A percentile compares a stretch with the other conserved stretches of the same genome.
These are phyloP conservation scores for Coniella vitis DNA, from an alignment of 2,329 filamentous ascomycete genomes.

Conservation along the genomic window DNA sequence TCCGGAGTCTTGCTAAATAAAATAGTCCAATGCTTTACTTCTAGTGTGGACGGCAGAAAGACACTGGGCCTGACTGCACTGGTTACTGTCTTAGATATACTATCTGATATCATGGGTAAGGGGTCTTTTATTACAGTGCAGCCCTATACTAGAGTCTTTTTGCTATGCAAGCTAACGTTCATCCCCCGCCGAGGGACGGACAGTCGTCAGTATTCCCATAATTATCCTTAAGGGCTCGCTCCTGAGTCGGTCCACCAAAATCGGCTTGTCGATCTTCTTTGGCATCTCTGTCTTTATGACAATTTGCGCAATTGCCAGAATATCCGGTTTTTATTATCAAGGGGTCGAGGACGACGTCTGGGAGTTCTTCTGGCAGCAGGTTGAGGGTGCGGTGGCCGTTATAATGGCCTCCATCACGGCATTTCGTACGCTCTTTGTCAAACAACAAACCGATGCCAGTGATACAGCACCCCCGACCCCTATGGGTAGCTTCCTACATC, in stretches of 20 bases:
- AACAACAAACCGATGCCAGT: slow-evolving; percentile 6
- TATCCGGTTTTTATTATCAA: slow-evolving; percentile 5
- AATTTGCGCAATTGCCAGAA: slow-evolving; percentile 15
- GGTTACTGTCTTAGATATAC: slow-evolving; percentile 18
- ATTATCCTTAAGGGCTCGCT: slow-evolving; percentile 18
- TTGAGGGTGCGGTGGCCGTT: slow-evolving; percentile 18
- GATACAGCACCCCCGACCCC: slow-evolving; percentile 3
- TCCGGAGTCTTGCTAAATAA: not conserved
- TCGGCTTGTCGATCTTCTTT: slow-evolving; percentile 18
- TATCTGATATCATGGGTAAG: slow-evolving; percentile 18
- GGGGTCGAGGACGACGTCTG: slow-evolving; percentile 17
- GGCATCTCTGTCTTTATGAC: slow-evolving; percentile 20
- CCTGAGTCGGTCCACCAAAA: slow-evolving; percentile 14
- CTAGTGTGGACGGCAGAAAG: slow-evolving; percentile 12
- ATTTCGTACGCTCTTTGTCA: slow-evolving; percentile 19
- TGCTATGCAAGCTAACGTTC: not conserved
- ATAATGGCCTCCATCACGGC: slow-evolving; percentile 21
- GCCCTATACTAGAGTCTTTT: not conserved
- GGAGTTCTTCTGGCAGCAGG: slow-evolving; percentile 21
- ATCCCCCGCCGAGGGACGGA: too few species aligned
- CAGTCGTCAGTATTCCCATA: slow-evolving; percentile 20
- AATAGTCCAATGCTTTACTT: slow-evolving; percentile 17
- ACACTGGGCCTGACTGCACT: slow-evolving; percentile 16
- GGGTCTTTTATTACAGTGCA: not conserved
- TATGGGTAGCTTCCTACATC: slow-evolving; percentile 3